phyloP scores from a whole-genome alignment of 2,329 filamentous ascomycete species.

The Fusarium oligoseptatum region DNA sequence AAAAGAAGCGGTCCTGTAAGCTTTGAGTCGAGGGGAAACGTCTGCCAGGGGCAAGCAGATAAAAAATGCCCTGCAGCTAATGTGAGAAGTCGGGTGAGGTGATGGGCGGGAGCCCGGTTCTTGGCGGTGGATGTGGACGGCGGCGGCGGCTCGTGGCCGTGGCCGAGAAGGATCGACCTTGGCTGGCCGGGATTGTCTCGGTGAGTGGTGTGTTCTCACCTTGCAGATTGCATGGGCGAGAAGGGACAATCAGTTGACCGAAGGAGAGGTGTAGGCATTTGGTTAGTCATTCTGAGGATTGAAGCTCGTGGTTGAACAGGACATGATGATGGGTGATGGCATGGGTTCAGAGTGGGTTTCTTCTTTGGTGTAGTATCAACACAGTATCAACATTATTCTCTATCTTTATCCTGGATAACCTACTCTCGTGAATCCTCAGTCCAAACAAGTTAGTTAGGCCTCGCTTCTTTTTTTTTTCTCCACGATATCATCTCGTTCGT shows the following conservation, averaged over 20 bases:
- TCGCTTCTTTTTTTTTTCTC: slow-evolving; percentile 7
- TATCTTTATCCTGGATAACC: not conserved
- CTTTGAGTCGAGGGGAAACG: not conserved
- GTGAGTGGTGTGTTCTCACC: slow-evolving; percentile 6
- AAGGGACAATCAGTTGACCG: not conserved
- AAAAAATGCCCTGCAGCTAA: not conserved
- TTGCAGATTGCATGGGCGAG: not conserved
- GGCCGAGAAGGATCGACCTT: slow-evolving; percentile 8
- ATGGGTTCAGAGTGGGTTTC: not conserved
- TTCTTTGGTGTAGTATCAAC: not conserved
- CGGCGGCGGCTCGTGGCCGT: not conserved
- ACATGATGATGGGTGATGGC: not conserved
- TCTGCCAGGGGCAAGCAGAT: not conserved
- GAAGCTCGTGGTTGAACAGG: slow-evolving; percentile 1
- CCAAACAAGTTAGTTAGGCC: not conserved
- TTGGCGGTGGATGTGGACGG: not conserved
- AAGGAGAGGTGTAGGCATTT: not conserved
- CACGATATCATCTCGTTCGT: slow-evolving; percentile 24
- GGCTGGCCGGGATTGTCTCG: not conserved
- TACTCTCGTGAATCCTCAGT: not conserved
- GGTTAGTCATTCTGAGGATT: not conserved
- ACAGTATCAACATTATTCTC: not conserved
- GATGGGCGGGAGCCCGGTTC: not conserved
- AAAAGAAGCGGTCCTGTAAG: slow-evolving; percentile 8
- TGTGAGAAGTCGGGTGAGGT: not conserved